Evolutionary conservation across 1,284 basidiomycete genomes (phyloP).

Genomic region (Ceratobasidium sp.): DNA sequence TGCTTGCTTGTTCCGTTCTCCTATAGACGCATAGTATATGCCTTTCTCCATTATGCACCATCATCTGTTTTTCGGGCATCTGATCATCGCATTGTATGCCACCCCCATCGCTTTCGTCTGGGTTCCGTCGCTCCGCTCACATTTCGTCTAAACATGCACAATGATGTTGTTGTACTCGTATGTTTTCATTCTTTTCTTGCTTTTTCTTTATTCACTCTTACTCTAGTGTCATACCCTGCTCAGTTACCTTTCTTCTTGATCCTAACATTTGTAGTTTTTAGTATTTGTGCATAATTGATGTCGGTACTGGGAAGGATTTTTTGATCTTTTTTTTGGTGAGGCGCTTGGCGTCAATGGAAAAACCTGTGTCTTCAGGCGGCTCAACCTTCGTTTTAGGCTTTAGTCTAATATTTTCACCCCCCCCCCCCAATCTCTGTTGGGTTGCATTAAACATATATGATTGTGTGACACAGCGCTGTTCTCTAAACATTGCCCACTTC

Average conservation of each 20-base stretch:
- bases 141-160: background rate
- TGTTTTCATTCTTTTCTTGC: slow-evolving; percentile 1
- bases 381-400: too few relatives aligned
- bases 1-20: background rate
- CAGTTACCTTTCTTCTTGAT: background rate
- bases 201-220: background rate
- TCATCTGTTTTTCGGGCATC: background rate
- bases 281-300: slow-evolving; percentile 11
- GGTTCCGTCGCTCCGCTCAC: background rate
- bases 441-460: too few relatives aligned
- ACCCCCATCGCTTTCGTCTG: background rate
- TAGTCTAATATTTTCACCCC: too few relatives aligned
- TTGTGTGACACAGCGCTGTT: too few relatives aligned
- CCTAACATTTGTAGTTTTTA: slow-evolving; percentile 27
- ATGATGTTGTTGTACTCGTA: slow-evolving; percentile 18
- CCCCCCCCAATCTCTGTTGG: too few relatives aligned
- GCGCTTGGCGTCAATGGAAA: background rate
- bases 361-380: too few relatives aligned
- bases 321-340: background rate
- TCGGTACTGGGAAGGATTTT: slow-evolving; percentile 1
- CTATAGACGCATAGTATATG: background rate
- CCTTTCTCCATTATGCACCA: background rate
- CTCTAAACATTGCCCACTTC: too few relatives aligned
- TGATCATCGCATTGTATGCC: background rate
- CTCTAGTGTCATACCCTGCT: background rate